A percentile compares a stretch with the other conserved stretches of the same genome.
Conservation (phyloP, 202 grass and related monocot species). For the Hordeum pubiflorum region DNA sequence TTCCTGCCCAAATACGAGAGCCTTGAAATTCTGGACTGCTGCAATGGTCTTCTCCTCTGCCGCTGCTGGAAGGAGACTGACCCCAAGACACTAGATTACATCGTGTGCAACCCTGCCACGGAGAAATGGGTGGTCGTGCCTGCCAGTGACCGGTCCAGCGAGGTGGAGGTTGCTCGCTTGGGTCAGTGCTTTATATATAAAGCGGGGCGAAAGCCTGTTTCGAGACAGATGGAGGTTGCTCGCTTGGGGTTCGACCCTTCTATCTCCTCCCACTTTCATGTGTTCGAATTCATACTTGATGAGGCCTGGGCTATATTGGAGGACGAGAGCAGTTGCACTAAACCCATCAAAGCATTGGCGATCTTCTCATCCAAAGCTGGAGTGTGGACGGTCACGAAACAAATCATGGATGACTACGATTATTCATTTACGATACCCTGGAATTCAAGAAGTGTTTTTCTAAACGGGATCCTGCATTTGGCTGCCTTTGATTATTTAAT, state of each 20-base stretch:
- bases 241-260: background rate
- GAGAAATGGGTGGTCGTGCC: background rate
- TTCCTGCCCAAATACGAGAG: too few relatives aligned
- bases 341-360: too few relatives aligned
- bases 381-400: background rate
- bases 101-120: background rate
- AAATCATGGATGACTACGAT: too few relatives aligned
- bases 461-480: background rate
- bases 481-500: background rate
- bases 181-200: too few relatives aligned
- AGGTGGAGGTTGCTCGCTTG: too few relatives aligned
- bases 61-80: background rate
- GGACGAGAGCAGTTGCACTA: too few relatives aligned
- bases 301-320: too few relatives aligned
- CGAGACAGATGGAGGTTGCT: background rate
- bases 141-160: background rate
- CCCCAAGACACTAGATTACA: background rate
- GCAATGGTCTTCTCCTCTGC: background rate
- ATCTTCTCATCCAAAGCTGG: background rate
- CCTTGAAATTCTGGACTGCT: background rate
- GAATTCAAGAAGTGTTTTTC: background rate
- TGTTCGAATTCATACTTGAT: background rate
- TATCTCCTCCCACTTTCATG: constrained; percentile 5
- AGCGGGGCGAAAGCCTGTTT: too few relatives aligned
- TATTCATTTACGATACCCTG: background rate